phyloP scores from a whole-genome alignment of 495 filamentous ascomycete genomes.

The Oleoguttula mirabilis region DNA sequence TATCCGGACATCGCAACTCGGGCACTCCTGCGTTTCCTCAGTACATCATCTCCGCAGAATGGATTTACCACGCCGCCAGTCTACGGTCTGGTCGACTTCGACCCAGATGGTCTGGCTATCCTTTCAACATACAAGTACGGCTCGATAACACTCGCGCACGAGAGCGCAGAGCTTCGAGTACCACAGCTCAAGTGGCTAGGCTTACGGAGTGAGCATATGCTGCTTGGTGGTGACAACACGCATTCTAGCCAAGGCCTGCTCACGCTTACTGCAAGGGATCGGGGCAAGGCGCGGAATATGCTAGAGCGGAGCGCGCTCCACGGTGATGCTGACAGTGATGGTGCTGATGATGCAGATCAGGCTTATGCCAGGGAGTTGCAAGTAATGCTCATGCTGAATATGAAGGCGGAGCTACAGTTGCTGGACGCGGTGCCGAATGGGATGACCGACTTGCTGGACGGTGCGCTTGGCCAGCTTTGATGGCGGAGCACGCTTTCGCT shows the following conservation, averaged over 20 bases:
- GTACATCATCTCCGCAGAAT: slow-evolving; percentile 24
- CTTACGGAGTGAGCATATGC: slow-evolving; percentile 34
- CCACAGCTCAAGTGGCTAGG: slow-evolving; percentile 63
- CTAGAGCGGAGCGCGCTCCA: slow-evolving; percentile 34
- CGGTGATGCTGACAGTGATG: slow-evolving; percentile 25
- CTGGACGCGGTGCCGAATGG: slow-evolving; percentile 50
- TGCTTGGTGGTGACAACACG: slow-evolving; percentile 1
- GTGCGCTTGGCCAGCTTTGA: no score
- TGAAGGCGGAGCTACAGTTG: slow-evolving; percentile 85
- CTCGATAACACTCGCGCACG: slow-evolving; percentile 60
- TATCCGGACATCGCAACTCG: slow-evolving; percentile 81
- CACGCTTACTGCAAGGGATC: slow-evolving; percentile 49
- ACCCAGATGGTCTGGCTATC: slow-evolving; percentile 79
- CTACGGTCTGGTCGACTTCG: slow-evolving; percentile 66
- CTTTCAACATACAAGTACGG: slow-evolving; percentile 79
- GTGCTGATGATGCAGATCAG: slow-evolving; percentile 37
- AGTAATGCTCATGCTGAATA: slow-evolving; percentile 70
- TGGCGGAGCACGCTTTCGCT: no score
- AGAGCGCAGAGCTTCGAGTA: slow-evolving; percentile 47
- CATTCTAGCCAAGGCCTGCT: slow-evolving; percentile 34
- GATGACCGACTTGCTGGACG: slow-evolving; percentile 54
- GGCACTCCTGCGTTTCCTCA: slow-evolving; percentile 45
- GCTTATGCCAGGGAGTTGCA: slow-evolving; percentile 60
- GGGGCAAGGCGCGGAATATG: slow-evolving; percentile 55
- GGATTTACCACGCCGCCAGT: slow-evolving; percentile 36